phyloP scores from a whole-genome alignment of 2,329 filamentous ascomycete species.

The Leptographium procerum region DNA sequence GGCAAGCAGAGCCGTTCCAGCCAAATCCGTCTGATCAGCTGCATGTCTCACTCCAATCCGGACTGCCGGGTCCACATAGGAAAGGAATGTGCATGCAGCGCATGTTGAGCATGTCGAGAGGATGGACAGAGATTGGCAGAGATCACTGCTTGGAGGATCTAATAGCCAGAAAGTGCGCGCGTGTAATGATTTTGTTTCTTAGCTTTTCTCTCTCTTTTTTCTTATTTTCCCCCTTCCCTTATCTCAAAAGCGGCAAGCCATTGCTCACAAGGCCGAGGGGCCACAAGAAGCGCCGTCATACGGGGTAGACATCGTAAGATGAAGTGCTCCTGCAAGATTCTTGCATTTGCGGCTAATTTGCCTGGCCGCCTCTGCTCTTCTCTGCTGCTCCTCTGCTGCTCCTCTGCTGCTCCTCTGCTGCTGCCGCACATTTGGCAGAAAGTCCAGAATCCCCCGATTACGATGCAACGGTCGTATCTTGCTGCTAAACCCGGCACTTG shows the following conservation, averaged over 20 bases:
- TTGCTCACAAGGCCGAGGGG: no score
- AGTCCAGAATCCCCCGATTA: background rate
- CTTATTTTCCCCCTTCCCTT: no score
- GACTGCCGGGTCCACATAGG: background rate
- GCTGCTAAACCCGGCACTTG: background rate
- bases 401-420: no score
- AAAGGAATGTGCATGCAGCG: background rate
- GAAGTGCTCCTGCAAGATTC: background rate
- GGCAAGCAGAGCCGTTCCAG: background rate
- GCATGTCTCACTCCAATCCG: background rate
- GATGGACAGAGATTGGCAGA: background rate
- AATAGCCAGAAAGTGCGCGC: background rate
- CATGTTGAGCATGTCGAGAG: background rate
- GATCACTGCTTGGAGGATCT: background rate
- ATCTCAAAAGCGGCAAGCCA: background rate
- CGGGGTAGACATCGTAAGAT: background rate
- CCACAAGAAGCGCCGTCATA: background rate
- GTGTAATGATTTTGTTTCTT: background rate
- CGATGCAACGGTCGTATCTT: background rate
- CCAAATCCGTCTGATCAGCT: background rate
- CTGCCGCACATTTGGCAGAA: no score
- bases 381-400: no score
- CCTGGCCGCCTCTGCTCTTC: background rate
- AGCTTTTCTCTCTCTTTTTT: no score
- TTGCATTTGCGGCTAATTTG: background rate